Conservation (phyloP, 2,329 filamentous ascomycete species). For the Xylaria sp. region DNA sequence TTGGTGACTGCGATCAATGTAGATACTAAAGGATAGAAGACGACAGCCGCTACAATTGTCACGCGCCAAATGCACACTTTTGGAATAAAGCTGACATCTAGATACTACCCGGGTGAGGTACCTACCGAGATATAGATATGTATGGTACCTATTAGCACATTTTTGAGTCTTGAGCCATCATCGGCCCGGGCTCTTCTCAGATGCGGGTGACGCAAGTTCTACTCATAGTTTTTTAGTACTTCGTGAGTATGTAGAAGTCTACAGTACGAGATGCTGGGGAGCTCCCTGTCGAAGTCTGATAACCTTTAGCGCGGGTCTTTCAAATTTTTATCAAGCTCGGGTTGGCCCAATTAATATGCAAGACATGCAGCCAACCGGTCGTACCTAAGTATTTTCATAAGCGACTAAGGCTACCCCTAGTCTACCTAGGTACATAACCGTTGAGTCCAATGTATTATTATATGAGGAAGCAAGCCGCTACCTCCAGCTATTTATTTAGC, state of each 20-base stretch:
- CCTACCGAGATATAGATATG: neutral
- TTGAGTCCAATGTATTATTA: neutral
- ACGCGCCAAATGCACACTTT: conserved; percentile 11
- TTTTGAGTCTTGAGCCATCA: neutral
- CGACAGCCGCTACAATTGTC: neutral
- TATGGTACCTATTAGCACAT: neutral
- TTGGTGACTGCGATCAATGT: neutral
- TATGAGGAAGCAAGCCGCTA: conserved; percentile 4
- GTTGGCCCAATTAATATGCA: conserved; percentile 16
- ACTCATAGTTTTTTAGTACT: neutral
- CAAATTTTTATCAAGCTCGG: conserved; percentile 30
- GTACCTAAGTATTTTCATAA: conserved; percentile 4
- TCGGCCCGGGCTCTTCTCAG: conserved; percentile 5
- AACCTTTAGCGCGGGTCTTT: conserved; percentile 29
- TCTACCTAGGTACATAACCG: neutral
- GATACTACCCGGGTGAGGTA: conserved; percentile 1
- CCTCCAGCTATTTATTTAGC: conserved; percentile 9
- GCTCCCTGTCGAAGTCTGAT: conserved; percentile 14
- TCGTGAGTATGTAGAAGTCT: neutral
- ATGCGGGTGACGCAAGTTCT: conserved; percentile 25
- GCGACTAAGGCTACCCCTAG: neutral
- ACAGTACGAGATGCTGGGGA: conserved; percentile 9
- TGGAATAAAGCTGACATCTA: conserved; percentile 8
- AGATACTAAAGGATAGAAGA: neutral
- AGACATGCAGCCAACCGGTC: neutral